Evolutionary conservation across 2,329 filamentous ascomycete genomes (phyloP).

Genomic region (Aspergillus fumigatiaffinis): DNA sequence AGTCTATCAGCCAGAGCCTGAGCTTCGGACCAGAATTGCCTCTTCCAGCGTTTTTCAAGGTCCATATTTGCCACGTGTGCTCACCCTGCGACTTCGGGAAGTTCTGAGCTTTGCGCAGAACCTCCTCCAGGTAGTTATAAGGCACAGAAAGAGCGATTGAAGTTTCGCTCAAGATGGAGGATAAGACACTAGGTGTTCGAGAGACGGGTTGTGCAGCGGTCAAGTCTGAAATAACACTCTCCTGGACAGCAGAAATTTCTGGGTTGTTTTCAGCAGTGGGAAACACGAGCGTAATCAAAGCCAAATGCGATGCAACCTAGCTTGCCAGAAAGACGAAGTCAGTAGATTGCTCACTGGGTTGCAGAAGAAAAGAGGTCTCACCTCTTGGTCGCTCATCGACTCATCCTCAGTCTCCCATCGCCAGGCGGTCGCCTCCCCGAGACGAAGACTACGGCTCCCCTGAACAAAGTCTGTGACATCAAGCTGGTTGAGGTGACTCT

Average conservation of each 20-base stretch:
- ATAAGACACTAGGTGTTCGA: too few species aligned
- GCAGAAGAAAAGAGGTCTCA: slow-evolving; percentile 24
- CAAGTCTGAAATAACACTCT: too few species aligned
- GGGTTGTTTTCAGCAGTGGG: too few species aligned
- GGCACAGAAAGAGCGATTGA: too few species aligned
- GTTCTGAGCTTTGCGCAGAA: too few species aligned
- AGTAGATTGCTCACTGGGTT: not conserved
- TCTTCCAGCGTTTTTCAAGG: slow-evolving; percentile 72
- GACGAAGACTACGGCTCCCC: slow-evolving; percentile 71
- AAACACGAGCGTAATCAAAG: too few species aligned
- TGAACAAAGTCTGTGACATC: slow-evolving; percentile 75
- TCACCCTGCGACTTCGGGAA: too few species aligned
- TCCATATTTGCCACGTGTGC: slow-evolving; percentile 10
- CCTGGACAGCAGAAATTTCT: too few species aligned
- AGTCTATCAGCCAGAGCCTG: slow-evolving; percentile 68
- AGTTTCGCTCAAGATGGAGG: too few species aligned
- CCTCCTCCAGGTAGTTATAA: too few species aligned
- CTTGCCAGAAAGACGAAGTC: slow-evolving; percentile 29
- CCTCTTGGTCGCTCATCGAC: slow-evolving; percentile 33
- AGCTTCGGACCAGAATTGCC: slow-evolving; percentile 64
- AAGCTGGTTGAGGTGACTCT: slow-evolving; percentile 51
- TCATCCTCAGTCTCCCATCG: slow-evolving; percentile 78
- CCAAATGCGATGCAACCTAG: too few species aligned
- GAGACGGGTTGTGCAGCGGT: too few species aligned
- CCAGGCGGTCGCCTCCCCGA: slow-evolving; percentile 76